Percentiles rank a stretch among this genome's conserved stretches.
phyloP scores from a whole-genome alignment of 768 basidiomycete genomes.

The Lactarius psammicola region DNA sequence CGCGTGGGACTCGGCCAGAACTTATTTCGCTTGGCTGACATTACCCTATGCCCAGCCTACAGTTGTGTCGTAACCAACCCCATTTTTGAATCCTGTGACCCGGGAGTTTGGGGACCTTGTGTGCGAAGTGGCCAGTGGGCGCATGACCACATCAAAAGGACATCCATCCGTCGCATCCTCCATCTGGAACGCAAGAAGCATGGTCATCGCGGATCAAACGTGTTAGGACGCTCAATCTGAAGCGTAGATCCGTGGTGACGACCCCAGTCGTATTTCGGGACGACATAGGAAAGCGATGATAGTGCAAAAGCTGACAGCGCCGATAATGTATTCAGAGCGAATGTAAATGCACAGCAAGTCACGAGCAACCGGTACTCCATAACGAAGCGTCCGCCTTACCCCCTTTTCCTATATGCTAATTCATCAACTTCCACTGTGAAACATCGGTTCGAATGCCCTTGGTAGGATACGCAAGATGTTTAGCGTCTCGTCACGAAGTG shows the following conservation, averaged over 20 bases:
- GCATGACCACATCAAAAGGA: conserved; percentile 84
- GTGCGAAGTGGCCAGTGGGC: conserved; percentile 85
- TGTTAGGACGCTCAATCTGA: conserved; percentile 30
- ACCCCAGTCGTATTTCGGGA: no score
- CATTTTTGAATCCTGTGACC: conserved; percentile 76
- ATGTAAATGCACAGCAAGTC: not conserved
- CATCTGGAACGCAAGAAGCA: conserved; percentile 35
- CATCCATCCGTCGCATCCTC: conserved; percentile 52
- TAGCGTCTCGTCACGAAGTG: not conserved
- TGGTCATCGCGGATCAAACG: not conserved
- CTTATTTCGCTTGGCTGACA: not conserved
- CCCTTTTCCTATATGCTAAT: not conserved
- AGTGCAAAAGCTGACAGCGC: not conserved
- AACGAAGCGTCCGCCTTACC: not conserved
- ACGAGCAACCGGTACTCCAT: no score
- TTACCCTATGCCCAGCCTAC: conserved; percentile 66
- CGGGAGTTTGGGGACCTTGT: conserved; percentile 83
- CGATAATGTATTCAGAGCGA: not conserved
- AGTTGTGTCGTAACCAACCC: conserved; percentile 98
- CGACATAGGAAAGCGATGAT: conserved; percentile 23
- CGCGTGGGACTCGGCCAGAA: not conserved
- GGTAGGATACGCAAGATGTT: conserved; percentile 27
- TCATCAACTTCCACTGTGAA: not conserved
- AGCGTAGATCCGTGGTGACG: conserved; percentile 9
- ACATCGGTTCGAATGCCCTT: no score